Conservation (phyloP, 2,329 filamentous ascomycete species). For the Colletotrichum phormii region DNA sequence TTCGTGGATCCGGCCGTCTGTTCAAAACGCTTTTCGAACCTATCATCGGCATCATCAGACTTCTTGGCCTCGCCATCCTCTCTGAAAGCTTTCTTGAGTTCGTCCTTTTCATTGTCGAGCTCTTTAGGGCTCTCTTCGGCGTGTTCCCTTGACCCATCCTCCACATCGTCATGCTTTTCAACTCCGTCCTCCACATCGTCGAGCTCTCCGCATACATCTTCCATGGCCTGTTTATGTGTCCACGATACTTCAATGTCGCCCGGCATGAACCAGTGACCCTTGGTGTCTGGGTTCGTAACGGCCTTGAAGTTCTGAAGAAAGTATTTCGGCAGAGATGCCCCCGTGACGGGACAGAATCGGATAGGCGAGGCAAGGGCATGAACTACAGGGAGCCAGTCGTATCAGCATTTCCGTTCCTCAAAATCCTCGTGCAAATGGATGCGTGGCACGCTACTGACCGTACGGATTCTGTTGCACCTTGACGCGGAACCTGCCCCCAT, state of each 20-base stretch:
- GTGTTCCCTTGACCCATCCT: background rate
- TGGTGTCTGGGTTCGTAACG: slow-evolving; percentile 64
- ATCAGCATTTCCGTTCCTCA: background rate
- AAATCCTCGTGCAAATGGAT: background rate
- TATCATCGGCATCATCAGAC: too few relatives aligned
- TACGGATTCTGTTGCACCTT: slow-evolving; percentile 72
- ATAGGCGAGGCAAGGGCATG: slow-evolving; percentile 70
- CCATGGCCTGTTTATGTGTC: background rate
- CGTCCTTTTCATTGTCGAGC: background rate
- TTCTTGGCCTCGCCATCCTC: too few relatives aligned
- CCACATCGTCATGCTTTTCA: background rate
- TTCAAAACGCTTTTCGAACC: too few relatives aligned
- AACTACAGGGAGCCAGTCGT: slow-evolving; percentile 54
- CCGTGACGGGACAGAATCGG: slow-evolving; percentile 66
- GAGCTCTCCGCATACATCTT: accelerated
- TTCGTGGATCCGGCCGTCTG: too few relatives aligned
- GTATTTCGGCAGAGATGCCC: slow-evolving; percentile 63
- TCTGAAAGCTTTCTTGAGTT: too few relatives aligned
- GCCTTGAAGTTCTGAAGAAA: slow-evolving; percentile 73
- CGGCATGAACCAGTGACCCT: slow-evolving; percentile 68
- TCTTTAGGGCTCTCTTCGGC: background rate
- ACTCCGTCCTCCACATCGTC: background rate
- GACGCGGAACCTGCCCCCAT: slow-evolving; percentile 62
- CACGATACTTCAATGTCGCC: slow-evolving; percentile 37
- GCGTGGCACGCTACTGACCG: slow-evolving; percentile 56